Evolutionary conservation across 768 basidiomycete genomes (phyloP), one percentile per base, ranked within the genome.

Genomic region (Leccinellum albellum): DNA sequence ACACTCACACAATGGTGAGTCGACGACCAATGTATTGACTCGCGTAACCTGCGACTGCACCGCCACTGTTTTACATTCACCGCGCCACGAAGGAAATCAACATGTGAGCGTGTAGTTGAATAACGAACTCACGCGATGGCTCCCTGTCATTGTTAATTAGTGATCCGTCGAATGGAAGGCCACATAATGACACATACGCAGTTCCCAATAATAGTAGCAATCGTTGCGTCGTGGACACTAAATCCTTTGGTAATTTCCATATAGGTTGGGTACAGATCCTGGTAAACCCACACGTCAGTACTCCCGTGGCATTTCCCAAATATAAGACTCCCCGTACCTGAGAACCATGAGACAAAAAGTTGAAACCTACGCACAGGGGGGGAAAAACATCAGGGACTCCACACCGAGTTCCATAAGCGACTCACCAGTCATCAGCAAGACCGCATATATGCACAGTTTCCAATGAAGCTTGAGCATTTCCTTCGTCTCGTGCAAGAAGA

Each of bases 381-480:
- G 6, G 6, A 20, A 12, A 6, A 23, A 35, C 35, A 10, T 45
- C 53, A 24, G 63, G 14, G 21, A 15, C 15, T 9, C 58, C 45
- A 44, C 28, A 4, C 28, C 32, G 14, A 13, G 12, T 17, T 21
- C 21, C 32, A 13, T 46, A 32, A 24, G 50, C 28, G 10, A 63
- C 67, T 49, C 37, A 75, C 76, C 77, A 2, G 86, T 85, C 89
- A 94, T 91, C 54, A 94, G 79, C 49, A 93, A 73, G 20, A 94
- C 80, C 1, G 89, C 88, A 65, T 94, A 95, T 50, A 94, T 84
- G 67, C 89, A 92, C 32, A 89, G 68, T 13, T 84, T 61, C 93
- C 92, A 96, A 67, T 97, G 91, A 13, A 64, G 71, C 75, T 82
- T 90, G 29, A 95, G 73, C 91, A 95, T 96, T 54, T 74, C 75